Evolutionary conservation across 2,329 filamentous ascomycete species (phyloP).

Genomic region (Apiospora saccharicola): DNA sequence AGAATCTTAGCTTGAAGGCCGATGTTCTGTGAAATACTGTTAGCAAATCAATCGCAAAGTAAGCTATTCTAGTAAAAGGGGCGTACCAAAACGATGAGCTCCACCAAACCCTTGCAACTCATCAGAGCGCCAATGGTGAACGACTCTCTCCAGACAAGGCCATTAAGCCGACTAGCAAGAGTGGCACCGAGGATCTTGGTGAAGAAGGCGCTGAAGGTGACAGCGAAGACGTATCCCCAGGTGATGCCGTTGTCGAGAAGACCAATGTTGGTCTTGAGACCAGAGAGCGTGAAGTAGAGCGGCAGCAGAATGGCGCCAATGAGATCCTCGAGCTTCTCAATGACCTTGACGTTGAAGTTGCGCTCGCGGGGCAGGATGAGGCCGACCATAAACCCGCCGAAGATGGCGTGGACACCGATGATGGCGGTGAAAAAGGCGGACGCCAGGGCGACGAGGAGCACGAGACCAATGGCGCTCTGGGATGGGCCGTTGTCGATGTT

Average conservation of each 20-base stretch:
- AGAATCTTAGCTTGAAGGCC: slow-evolving; percentile 76
- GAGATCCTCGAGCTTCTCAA: slow-evolving; percentile 93
- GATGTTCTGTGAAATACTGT: slow-evolving; percentile 61
- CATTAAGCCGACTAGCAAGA: slow-evolving; percentile 76
- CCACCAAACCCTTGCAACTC: slow-evolving; percentile 93
- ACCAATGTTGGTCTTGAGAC: slow-evolving; percentile 86
- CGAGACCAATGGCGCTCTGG: slow-evolving; percentile 83
- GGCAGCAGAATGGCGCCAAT: slow-evolving; percentile 85
- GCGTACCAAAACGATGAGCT: slow-evolving; percentile 88
- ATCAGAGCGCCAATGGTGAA: slow-evolving; percentile 88
- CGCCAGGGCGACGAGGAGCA: slow-evolving; percentile 78
- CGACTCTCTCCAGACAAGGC: slow-evolving; percentile 88
- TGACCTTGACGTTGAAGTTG: slow-evolving; percentile 88
- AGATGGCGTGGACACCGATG: slow-evolving; percentile 94
- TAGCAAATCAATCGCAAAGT: slow-evolving; percentile 18
- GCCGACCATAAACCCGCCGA: slow-evolving; percentile 89
- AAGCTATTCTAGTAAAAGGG: neutral
- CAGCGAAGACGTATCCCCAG: slow-evolving; percentile 91
- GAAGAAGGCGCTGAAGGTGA: slow-evolving; percentile 81
- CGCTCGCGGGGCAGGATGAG: slow-evolving; percentile 90
- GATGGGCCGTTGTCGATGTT: slow-evolving; percentile 88
- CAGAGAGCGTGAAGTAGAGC: slow-evolving; percentile 92
- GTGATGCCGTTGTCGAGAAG: slow-evolving; percentile 81
- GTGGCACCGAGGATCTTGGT: slow-evolving; percentile 87
- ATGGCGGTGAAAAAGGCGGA: slow-evolving; percentile 73